These are phyloP conservation scores for Zasmidium angulare DNA, from an alignment of 2,329 filamentous ascomycete genomes.

Conservation along the genomic window DNA sequence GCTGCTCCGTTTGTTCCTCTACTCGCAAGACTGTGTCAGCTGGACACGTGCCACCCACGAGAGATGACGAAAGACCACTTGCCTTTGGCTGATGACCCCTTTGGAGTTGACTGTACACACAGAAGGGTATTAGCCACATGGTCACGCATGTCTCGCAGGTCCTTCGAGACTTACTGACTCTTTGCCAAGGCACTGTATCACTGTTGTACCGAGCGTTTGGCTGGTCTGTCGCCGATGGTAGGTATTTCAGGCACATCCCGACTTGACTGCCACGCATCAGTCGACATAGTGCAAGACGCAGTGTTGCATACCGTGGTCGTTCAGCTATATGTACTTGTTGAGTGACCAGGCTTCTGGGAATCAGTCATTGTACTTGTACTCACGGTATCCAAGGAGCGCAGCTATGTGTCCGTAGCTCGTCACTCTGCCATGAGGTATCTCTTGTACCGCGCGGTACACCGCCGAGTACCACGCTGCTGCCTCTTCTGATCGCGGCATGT, in stretches of 20 bases:
- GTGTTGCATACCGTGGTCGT: conserved; percentile 18
- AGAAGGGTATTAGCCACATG: no score
- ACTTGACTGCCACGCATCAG: conserved; percentile 62
- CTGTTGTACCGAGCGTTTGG: conserved; percentile 62
- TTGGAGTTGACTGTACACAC: conserved; percentile 87
- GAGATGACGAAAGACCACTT: conserved; percentile 25
- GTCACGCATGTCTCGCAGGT: no score
- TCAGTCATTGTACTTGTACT: conserved; percentile 31
- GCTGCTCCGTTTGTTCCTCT: conserved; percentile 45
- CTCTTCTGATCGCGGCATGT: conserved; percentile 72
- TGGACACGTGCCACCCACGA: not conserved
- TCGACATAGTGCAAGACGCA: not conserved
- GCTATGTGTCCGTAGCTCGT: conserved; percentile 87
- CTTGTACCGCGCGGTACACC: conserved; percentile 80
- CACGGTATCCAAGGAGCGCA: conserved; percentile 69
- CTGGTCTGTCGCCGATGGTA: conserved; percentile 55
- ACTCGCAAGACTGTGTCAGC: conserved; percentile 12
- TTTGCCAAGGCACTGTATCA: conserved; percentile 87
- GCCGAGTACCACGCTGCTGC: conserved; percentile 71
- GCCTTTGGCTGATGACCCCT: conserved; percentile 84
- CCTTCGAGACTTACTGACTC: no score
- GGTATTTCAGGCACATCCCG: conserved; percentile 84
- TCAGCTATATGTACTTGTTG: conserved; percentile 2
- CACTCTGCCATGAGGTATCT: conserved; percentile 79
- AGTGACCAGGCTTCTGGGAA: conserved; percentile 15